Evolutionary conservation across 768 basidiomycete genomes (phyloP).

Genomic region (Artomyces pyxidatus): DNA sequence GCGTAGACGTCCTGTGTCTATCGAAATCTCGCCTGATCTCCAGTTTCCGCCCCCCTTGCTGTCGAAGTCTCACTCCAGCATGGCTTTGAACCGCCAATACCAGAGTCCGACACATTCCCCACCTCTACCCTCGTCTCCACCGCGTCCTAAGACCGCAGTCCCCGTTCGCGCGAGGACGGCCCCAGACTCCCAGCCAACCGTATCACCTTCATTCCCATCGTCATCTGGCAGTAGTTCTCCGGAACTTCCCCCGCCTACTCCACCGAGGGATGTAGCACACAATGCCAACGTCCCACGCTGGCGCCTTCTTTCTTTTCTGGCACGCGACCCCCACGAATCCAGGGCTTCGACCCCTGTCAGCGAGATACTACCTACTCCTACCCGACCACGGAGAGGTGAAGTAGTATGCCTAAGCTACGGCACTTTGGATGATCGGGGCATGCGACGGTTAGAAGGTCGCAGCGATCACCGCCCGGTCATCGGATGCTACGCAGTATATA

Average conservation of each 20-base stretch:
- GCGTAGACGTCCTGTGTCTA: conserved; percentile 10
- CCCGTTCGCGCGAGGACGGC: background rate
- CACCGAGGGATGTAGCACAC: background rate
- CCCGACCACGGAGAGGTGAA: conserved; percentile 50
- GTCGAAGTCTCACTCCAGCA: conserved; percentile 1
- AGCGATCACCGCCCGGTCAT: conserved; percentile 86
- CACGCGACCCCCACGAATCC: conserved; percentile 6
- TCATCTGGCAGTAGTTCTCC: background rate
- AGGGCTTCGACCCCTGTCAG: too few relatives aligned
- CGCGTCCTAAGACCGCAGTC: background rate
- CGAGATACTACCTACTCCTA: too few relatives aligned
- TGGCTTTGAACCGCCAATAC: background rate
- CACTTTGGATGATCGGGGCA: conserved; percentile 66
- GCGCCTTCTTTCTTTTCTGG: conserved; percentile 13
- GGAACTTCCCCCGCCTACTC: background rate
- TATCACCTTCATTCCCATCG: background rate
- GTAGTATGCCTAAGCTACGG: conserved; percentile 64
- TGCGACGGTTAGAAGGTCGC: conserved; percentile 68
- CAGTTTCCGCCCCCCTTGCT: background rate
- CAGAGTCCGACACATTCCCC: background rate
- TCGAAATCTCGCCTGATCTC: conserved; percentile 1
- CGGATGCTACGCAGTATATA: conserved; percentile 64
- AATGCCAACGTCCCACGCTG: conserved; percentile 2
- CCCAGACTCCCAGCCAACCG: too few relatives aligned
- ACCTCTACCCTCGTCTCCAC: background rate